Evolutionary conservation across 2,329 filamentous ascomycete genomes (phyloP).

Genomic region (Cytospora leucostoma): DNA sequence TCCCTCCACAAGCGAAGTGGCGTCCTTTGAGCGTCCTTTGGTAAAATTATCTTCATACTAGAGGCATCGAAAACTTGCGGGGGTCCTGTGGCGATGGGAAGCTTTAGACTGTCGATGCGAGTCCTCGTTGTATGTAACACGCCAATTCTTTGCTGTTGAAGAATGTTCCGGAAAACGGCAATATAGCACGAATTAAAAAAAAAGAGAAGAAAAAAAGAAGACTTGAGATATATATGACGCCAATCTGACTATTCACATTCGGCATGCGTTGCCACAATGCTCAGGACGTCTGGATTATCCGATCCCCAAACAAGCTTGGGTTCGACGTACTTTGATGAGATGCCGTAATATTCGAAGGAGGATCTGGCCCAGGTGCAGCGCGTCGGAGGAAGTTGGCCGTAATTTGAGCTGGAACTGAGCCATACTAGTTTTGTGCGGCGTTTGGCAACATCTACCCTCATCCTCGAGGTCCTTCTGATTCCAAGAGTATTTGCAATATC

Average conservation of each 20-base stretch:
- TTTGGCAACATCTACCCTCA: too few relatives aligned
- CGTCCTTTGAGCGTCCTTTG: slow-evolving; percentile 10
- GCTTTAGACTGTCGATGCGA: background rate
- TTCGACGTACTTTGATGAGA: background rate
- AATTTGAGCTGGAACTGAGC: background rate
- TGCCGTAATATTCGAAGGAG: background rate
- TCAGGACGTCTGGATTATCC: background rate
- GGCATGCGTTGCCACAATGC: background rate
- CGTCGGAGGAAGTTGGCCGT: background rate
- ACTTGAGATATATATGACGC: background rate
- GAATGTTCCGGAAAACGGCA: background rate
- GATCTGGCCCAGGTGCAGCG: background rate
- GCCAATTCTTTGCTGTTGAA: background rate
- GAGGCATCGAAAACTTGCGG: background rate
- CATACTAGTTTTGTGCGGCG: background rate
- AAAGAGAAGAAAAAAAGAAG: too few relatives aligned
- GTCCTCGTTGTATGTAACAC: background rate
- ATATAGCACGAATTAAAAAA: background rate
- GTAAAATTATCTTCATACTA: background rate
- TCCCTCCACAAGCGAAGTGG: slow-evolving; percentile 26
- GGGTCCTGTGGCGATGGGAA: background rate
- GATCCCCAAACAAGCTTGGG: background rate
- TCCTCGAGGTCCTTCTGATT: too few relatives aligned
- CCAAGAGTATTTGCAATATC: too few relatives aligned
- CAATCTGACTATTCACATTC: background rate